Conservation (phyloP, 495 filamentous ascomycete species). For the Amorphotheca resinae region DNA sequence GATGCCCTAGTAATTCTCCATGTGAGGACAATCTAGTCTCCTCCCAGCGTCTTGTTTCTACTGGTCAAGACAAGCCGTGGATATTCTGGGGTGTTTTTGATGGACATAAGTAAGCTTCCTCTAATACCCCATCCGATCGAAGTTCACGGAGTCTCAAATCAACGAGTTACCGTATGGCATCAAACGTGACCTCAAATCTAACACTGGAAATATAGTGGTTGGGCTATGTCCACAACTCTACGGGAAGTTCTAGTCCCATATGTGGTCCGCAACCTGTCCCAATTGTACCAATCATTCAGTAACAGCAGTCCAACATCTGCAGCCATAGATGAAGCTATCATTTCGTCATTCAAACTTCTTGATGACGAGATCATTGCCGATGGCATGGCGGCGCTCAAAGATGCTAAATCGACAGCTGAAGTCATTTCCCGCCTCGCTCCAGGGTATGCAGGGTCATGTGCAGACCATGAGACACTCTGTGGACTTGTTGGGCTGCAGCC, state of each 20-base stretch:
- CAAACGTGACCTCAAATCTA: too few species aligned
- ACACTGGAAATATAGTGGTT: too few species aligned
- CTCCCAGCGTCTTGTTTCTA: background rate
- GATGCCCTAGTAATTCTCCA: background rate
- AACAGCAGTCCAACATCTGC: background rate
- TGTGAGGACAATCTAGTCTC: background rate
- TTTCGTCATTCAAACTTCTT: background rate
- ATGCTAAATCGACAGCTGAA: background rate
- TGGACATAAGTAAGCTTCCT: background rate
- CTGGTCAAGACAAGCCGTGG: background rate
- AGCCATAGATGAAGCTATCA: background rate
- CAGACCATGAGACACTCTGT: slow-evolving; percentile 38
- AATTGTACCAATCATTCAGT: background rate
- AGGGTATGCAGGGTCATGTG: background rate
- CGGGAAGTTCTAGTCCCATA: background rate
- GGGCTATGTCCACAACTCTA: background rate
- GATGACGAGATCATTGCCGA: background rate
- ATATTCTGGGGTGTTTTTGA: background rate
- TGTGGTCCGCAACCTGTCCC: background rate
- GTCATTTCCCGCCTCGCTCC: background rate
- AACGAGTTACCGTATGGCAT: too few species aligned
- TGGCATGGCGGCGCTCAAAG: background rate
- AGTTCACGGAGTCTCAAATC: too few species aligned
- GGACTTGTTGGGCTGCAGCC: slow-evolving; percentile 35
- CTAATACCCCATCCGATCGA: too few species aligned